These are phyloP conservation scores for Cerioporus squamosus DNA, from an alignment of 1,284 basidiomycete genomes.

Conservation along the genomic window DNA sequence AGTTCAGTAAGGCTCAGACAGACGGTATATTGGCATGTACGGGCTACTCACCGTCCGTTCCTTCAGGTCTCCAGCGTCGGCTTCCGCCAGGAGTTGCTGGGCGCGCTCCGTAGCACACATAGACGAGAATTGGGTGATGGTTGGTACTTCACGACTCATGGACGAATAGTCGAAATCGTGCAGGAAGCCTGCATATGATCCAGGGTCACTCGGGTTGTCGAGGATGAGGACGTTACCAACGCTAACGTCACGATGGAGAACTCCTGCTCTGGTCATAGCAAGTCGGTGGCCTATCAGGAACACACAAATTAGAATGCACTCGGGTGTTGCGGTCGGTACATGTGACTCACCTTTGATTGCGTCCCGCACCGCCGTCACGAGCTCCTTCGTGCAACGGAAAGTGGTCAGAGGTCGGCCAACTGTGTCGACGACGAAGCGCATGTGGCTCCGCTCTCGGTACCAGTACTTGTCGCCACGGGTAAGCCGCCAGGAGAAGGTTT, in stretches of 20 bases:
- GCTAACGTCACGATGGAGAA: conserved; percentile 23
- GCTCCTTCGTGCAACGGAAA: conserved; percentile 19
- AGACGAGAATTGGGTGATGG: neutral
- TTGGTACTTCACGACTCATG: neutral
- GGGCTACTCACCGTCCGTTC: conserved; percentile 14
- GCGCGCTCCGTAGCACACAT: neutral
- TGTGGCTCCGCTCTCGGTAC: conserved; percentile 16
- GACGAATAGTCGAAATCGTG: conserved; percentile 20
- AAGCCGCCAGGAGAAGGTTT: conserved; percentile 9
- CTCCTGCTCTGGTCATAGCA: neutral
- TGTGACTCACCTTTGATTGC: conserved; percentile 14
- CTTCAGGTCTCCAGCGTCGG: neutral
- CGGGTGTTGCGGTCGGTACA: too few species aligned
- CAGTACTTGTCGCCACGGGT: neutral
- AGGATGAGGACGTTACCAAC: conserved; percentile 19
- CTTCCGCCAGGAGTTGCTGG: neutral
- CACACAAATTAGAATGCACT: neutral
- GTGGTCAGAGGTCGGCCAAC: conserved; percentile 14
- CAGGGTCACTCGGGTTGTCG: neutral
- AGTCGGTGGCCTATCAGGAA: conserved; percentile 5
- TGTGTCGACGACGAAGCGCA: conserved; percentile 14
- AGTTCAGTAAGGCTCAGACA: too few species aligned
- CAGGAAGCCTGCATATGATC: conserved; percentile 8
- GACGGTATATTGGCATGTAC: neutral
- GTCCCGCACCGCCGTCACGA: conserved; percentile 16